phyloP scores from a whole-genome alignment of 371 early-diverging fungal species.

The Parasitella parasitica region DNA sequence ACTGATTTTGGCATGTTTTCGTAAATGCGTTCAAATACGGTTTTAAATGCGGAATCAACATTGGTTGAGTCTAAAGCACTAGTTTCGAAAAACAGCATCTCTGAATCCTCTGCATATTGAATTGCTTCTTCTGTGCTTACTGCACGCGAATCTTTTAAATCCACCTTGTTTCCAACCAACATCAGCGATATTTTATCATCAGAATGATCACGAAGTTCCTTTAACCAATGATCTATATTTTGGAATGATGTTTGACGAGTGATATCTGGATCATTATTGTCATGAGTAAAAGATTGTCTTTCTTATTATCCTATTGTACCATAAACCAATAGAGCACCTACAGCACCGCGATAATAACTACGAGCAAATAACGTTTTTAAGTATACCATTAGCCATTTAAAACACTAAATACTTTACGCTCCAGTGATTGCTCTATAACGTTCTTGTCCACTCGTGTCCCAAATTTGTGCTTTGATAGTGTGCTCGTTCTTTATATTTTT shows the following conservation, averaged over 20 bases:
- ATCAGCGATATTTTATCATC: conserved; percentile 90
- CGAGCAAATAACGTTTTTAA: not conserved
- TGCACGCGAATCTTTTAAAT: conserved; percentile 74
- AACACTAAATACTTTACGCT: conserved; percentile 34
- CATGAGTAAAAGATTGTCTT: not conserved
- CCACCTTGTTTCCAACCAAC: conserved; percentile 99
- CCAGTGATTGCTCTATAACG: conserved; percentile 75
- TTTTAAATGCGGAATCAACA: conserved; percentile 79
- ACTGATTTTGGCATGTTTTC: conserved; percentile 31
- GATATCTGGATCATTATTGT: conserved; percentile 65
- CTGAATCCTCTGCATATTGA: conserved; percentile 76
- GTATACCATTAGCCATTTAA: not conserved
- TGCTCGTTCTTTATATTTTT: conserved; percentile 25
- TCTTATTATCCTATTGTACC: conserved; percentile 22
- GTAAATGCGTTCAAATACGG: conserved; percentile 21
- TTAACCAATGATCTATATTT: conserved; percentile 91
- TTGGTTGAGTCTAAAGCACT: conserved; percentile 87
- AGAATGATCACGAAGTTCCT: conserved; percentile 97
- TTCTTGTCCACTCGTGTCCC: conserved; percentile 88
- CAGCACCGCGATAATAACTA: conserved; percentile 48
- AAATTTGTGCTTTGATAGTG: conserved; percentile 78
- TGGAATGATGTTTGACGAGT: conserved; percentile 94
- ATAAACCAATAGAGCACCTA: conserved; percentile 43
- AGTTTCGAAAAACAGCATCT: conserved; percentile 90
- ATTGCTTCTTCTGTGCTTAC: conserved; percentile 71